Base-by-base conservation (phyloP, 2,329 filamentous ascomycete species). In the Lasiodiplodia theobromae region DNA sequence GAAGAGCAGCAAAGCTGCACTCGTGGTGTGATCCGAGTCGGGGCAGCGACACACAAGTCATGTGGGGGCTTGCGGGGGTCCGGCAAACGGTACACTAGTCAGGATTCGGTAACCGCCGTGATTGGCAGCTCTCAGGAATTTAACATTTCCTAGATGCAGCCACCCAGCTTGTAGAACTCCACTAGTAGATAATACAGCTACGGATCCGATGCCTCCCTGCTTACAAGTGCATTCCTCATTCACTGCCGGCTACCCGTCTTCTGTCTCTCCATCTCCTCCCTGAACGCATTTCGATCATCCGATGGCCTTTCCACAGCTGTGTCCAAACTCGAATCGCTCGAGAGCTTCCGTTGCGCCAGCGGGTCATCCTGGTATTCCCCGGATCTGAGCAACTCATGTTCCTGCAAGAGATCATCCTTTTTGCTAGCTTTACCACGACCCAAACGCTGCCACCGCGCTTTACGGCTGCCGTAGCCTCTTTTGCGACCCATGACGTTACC, bases 391-490 rank as follows among this genome's bases (percentile, higher is more conserved):
- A 71, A 67, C 12, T 78, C 74, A 47, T 75, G 68, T 21, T 78
- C 75, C 68, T 79, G 75, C 28, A 79, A 68, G 16, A 72, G 68
- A 51, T 77, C 75, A 12, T 73, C 73, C 10, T 72, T 74, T 38
- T 74, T 73, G 57, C 74, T 76, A 16, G 44, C 18, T 12, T 47
- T n/a, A 23, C 72, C 72, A 51, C 74, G 68, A 5, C 77, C 76
- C 23, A 81, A 63, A 16, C 80, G 76, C 70, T 82, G 74, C 12
- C 74, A 70, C 63, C 72, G 76, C 12, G 78, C 79, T 69, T 80
- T 79, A 11, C 76, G 73, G 12, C 73, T 72, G 2, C 76, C 79
- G 67, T 83, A 82, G 3, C 80, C 80, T n/a, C 69, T 71, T 57
- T 76, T 72, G 18, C 77, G 71, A 16, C 76, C 75, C 77, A 78